Evolutionary conservation across 495 filamentous ascomycete species (phyloP).

Genomic region (Neurospora sp.): DNA sequence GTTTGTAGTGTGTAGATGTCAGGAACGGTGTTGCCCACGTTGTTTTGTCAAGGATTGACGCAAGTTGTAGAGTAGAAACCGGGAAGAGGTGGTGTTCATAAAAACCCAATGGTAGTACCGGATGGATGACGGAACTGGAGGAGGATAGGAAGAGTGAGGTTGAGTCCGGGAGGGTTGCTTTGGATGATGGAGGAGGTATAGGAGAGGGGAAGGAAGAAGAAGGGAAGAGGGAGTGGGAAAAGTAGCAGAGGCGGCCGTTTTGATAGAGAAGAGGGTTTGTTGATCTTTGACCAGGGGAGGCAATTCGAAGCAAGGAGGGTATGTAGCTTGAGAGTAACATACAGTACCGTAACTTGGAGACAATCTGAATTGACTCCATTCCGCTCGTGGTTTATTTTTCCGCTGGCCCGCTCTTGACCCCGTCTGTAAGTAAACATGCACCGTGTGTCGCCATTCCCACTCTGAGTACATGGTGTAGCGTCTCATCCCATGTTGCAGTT

Average conservation of each 20-base stretch:
- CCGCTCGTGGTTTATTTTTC: too few species aligned
- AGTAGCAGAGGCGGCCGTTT: background rate
- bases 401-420: too few species aligned
- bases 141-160: background rate
- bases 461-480: background rate
- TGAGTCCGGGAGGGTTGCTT: background rate
- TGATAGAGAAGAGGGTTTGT: background rate
- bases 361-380: too few species aligned
- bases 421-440: background rate
- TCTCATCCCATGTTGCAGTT: background rate
- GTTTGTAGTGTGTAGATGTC: background rate
- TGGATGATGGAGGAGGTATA: background rate
- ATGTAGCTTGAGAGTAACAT: background rate
- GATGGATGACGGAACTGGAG: background rate
- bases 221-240: background rate
- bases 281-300: background rate
- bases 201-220: background rate
- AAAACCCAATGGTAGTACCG: background rate
- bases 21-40: background rate
- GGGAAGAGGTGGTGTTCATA: background rate
- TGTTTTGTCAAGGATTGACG: background rate
- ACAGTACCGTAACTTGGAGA: too few species aligned
- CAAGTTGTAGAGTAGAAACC: background rate
- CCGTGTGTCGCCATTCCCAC: background rate
- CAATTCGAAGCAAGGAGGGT: background rate